Evolutionary conservation across 1,139 yeast genomes (phyloP), one percentile per base, ranked within the genome.

Genomic region (Nakaseomyces bracarensis): DNA sequence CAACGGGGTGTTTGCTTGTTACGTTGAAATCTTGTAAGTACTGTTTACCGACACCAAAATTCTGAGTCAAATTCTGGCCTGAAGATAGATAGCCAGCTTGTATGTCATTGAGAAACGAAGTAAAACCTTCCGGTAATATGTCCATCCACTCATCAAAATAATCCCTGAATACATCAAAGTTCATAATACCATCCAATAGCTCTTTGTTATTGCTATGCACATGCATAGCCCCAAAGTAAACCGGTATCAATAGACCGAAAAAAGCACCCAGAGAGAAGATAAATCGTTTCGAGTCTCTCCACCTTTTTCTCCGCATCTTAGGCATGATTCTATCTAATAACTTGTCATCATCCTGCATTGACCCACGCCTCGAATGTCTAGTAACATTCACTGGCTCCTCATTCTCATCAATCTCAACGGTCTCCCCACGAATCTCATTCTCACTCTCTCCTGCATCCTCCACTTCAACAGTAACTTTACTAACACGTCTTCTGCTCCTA

Each of bases 21-120:
- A 74, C 62, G 26, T 80, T 75, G 36, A 74, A 72, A 23, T 68
- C 71, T 5, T 67, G 60, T 19, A 65, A 66, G 68, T 89, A 66
- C 40, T 82, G 70, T 50, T 72, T 74, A 2, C 98, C 98, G 19
- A 87, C 95, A 1, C 93, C 85, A 64, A 91, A 91, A 40, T 86
- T 77, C 46, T 85, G 94, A 4, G 93, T 79, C 4, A 82, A 70
- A 29, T 82, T 82, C 67, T 60, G 38, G 25, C 46, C 34, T 3
- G 54, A 44, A 9, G 48, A 40, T 22, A 46, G 33, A 20, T 57
- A 55, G 1, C 54, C 55, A 43, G 61, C 61, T 43, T 73, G 74
- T 28, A 76, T 64, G 48, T 81, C 87, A 15, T 69, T 65, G 25
- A 89, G 63, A 43, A 84, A 75, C 9, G 75, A 67, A 45, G 77